Evolutionary conservation across 2,329 filamentous ascomycete genomes (phyloP).

Genomic region (Annulohypoxylon truncatum): DNA sequence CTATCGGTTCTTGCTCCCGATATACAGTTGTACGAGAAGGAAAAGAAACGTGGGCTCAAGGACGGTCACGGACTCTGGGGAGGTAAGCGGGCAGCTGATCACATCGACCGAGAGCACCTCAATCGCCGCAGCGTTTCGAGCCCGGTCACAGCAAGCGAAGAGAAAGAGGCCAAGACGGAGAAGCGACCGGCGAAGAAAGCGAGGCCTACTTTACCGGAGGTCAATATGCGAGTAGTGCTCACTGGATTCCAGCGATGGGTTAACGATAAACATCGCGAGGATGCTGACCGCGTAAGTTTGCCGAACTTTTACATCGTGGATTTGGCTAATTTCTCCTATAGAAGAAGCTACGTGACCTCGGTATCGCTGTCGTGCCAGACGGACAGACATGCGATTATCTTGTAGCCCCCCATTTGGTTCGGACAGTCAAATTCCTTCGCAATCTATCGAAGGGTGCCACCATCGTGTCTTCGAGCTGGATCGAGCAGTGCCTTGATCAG

Average conservation of each 20-base stretch:
- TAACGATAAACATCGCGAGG: slow-evolving; percentile 77
- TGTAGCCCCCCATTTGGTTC: slow-evolving; percentile 85
- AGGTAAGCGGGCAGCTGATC: slow-evolving; percentile 70
- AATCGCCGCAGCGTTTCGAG: slow-evolving; percentile 54
- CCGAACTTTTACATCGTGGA: slow-evolving; percentile 14
- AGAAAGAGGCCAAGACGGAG: slow-evolving; percentile 56
- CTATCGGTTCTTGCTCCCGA: slow-evolving; percentile 84
- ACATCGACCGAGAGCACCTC: slow-evolving; percentile 63
- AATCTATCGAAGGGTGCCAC: slow-evolving; percentile 84
- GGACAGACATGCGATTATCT: slow-evolving; percentile 83
- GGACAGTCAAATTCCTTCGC: slow-evolving; percentile 93
- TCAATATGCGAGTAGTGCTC: slow-evolving; percentile 80
- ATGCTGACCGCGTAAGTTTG: slow-evolving; percentile 78
- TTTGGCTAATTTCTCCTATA: slow-evolving; percentile 53
- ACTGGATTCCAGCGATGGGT: slow-evolving; percentile 90
- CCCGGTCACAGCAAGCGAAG: slow-evolving; percentile 45
- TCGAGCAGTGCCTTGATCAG: slow-evolving; percentile 79
- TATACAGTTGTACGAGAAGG: slow-evolving; percentile 91
- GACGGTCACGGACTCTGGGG: slow-evolving; percentile 66
- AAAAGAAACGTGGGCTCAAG: slow-evolving; percentile 78
- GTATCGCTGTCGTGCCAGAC: slow-evolving; percentile 83
- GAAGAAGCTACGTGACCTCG: slow-evolving; percentile 84
- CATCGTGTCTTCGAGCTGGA: slow-evolving; percentile 80
- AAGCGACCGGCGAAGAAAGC: slow-evolving; percentile 70
- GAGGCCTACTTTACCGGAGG: slow-evolving; percentile 71